These are phyloP conservation scores for Sextonia rubra DNA, from an alignment of 164 flowering plant genomes.

Conservation along the genomic window DNA sequence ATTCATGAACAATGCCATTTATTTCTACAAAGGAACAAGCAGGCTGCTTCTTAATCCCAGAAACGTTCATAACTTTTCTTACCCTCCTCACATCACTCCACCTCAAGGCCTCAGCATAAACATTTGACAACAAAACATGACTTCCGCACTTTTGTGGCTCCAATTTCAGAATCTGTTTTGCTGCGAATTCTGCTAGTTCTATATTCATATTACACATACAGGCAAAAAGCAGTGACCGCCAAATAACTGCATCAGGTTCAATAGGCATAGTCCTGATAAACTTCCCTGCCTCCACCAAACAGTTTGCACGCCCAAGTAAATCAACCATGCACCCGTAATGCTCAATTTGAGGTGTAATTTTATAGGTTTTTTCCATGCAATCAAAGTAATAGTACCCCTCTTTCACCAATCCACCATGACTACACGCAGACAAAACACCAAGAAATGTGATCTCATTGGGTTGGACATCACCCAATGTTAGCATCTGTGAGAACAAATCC, in stretches of 20 bases:
- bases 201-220: conserved; percentile 19
- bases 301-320: conserved; percentile 39
- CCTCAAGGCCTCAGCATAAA: conserved; percentile 26
- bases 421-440: conserved; percentile 33
- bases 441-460: conserved; percentile 36
- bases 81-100: conserved; percentile 33
- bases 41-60: conserved; percentile 25
- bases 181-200: conserved; percentile 29
- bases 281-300: conserved; percentile 21
- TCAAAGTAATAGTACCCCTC: conserved; percentile 21
- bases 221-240: conserved; percentile 34
- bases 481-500: conserved; percentile 26
- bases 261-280: conserved; percentile 25
- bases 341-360: conserved; percentile 24
- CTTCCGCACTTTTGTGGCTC: conserved; percentile 26
- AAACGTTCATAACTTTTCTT: conserved; percentile 21
- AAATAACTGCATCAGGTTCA: conserved; percentile 35
- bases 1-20: conserved; percentile 31
- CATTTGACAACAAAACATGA: conserved; percentile 30
- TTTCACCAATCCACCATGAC: conserved; percentile 35
- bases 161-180: conserved; percentile 21
- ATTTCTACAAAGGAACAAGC: conserved; percentile 31
- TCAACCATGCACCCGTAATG: conserved; percentile 36
- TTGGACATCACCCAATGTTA: conserved; percentile 14
- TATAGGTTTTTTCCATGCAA: conserved; percentile 24